Percentiles rank a stretch among this genome's conserved stretches.
These are phyloP conservation scores for Thelonectria rubi DNA, from an alignment of 2,329 filamentous ascomycete species.

Conservation along the genomic window DNA sequence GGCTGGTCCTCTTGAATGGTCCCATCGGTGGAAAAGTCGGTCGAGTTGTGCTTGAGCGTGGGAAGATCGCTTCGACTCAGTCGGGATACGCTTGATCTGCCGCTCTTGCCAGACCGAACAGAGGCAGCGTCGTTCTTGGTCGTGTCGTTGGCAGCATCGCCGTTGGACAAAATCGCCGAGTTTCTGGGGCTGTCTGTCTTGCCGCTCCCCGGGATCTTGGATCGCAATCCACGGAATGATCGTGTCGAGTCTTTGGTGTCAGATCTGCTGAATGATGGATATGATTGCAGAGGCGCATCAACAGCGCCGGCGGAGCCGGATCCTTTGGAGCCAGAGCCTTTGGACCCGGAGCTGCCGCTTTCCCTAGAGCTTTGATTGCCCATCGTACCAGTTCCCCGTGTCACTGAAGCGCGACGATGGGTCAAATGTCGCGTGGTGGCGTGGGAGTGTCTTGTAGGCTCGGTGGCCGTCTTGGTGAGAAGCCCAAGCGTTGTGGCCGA, in stretches of 20 bases:
- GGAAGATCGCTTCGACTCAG: constrained; percentile 56
- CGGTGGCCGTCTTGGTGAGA: constrained; percentile 31
- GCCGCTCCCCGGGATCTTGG: constrained; percentile 82
- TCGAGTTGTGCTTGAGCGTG: constrained; percentile 52
- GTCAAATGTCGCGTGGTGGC: constrained; percentile 44
- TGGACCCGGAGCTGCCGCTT: constrained; percentile 55
- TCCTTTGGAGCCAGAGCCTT: constrained; percentile 62
- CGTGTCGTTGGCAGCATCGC: constrained; percentile 67
- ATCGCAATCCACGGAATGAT: constrained; percentile 84
- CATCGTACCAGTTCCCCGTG: constrained; percentile 58
- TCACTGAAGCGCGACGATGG: constrained; percentile 37
- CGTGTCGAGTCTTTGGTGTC: constrained; percentile 93
- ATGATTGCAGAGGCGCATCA: constrained; percentile 72
- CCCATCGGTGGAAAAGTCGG: constrained; percentile 54
- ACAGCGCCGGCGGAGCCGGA: constrained; percentile 54
- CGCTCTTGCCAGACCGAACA: constrained; percentile 75
- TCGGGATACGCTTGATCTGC: constrained; percentile 58
- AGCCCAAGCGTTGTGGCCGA: constrained; percentile 24
- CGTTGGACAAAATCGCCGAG: constrained; percentile 73
- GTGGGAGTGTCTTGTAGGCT: constrained; percentile 35
- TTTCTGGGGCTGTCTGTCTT: constrained; percentile 83
- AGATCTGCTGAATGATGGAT: constrained; percentile 89
- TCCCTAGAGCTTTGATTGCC: constrained; percentile 79
- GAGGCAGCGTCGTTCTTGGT: constrained; percentile 72
- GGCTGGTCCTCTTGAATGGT: constrained; percentile 63